Percentiles rank a stretch among this genome's conserved stretches.
These are phyloP conservation scores for Candida sonorensis DNA, from an alignment of 805 yeast genomes.

Conservation along the genomic window DNA sequence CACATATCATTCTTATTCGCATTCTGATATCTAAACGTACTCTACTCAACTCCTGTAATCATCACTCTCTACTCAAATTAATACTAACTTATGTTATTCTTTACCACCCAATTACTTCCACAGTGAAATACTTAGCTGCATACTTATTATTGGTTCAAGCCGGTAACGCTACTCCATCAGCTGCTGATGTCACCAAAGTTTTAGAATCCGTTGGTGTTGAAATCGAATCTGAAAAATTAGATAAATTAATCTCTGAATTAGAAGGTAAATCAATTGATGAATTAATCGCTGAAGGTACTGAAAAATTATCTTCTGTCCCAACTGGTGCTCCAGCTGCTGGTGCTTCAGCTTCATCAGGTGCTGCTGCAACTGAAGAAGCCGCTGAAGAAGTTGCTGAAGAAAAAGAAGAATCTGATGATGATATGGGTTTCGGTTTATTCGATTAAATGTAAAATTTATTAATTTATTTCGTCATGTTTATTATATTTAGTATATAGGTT, in stretches of 20 bases:
- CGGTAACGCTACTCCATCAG: slow-evolving; percentile 79
- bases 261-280: slow-evolving; percentile 72
- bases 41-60: too few species aligned
- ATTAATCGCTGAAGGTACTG: slow-evolving; percentile 73
- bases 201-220: slow-evolving; percentile 75
- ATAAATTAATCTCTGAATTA: slow-evolving; percentile 63
- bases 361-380: slow-evolving; percentile 49
- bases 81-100: too few species aligned
- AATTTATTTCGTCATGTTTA: background rate
- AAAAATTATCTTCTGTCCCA: slow-evolving; percentile 78
- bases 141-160: slow-evolving; percentile 84
- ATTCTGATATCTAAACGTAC: too few species aligned
- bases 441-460: slow-evolving; percentile 52
- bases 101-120: background rate
- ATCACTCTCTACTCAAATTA: too few species aligned
- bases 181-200: slow-evolving; percentile 65
- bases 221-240: slow-evolving; percentile 70
- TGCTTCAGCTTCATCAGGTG: slow-evolving; percentile 47
- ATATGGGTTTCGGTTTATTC: slow-evolving; percentile 91
- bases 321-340: slow-evolving; percentile 75
- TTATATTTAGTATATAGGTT: background rate
- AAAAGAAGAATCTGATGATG: slow-evolving; percentile 46
- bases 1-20: too few species aligned
- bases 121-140: slow-evolving; percentile 90
- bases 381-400: slow-evolving; percentile 50